Base-by-base conservation (phyloP, 2,329 filamentous ascomycete genomes). In the Alternaria alternata region DNA sequence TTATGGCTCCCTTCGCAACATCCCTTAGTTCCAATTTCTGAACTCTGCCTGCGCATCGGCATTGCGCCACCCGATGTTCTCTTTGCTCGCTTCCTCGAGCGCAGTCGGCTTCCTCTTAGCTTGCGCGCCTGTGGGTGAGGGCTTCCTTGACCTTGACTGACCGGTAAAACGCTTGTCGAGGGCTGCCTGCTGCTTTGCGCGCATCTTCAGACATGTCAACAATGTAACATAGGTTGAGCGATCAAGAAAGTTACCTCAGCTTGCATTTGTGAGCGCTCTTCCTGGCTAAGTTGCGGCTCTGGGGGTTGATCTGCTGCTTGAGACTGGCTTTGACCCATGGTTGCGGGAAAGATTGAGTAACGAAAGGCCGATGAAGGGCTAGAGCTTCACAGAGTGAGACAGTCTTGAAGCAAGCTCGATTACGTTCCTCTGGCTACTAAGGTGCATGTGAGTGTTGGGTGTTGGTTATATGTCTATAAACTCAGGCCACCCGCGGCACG, bases 61-160 rank as follows among this genome's bases (percentile, higher is more conserved):
- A 39, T 69, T 71, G 44, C 74, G 67, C 66, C 68, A 77, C 11
- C 73, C 71, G 39, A 68, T 49, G 42, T 76, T 76, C 61, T 76
- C 72, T 47, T 55, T 70, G 47, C 72, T 75, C 63, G 71, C 55
- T 57, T 74, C 55, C 57, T 75, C 70, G 2, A 77, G 62, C 24
- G 72, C 70, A 39, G 51, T 73, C 22, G 60, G 47, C 60, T 71
- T 75, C 58, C 67, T 75, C 2, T 53, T 65, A 12, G 57, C 1
- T 14, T 57, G 61, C n/a, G 61, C 30, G 20, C 38, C 47, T 26
- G 59, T 57, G 41, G 26, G 66, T 4, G 54, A 12, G 14, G 59
- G 51, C 48, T 67, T 72, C 42, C 62, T 71, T 36, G 65, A 9
- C 36, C 16, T 38, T 18, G 36, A 57, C 34, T 67, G 64, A 14